These are phyloP conservation scores for Rhodotorula sp. DNA, from an alignment of 1,284 basidiomycete genomes.

Conservation along the genomic window DNA sequence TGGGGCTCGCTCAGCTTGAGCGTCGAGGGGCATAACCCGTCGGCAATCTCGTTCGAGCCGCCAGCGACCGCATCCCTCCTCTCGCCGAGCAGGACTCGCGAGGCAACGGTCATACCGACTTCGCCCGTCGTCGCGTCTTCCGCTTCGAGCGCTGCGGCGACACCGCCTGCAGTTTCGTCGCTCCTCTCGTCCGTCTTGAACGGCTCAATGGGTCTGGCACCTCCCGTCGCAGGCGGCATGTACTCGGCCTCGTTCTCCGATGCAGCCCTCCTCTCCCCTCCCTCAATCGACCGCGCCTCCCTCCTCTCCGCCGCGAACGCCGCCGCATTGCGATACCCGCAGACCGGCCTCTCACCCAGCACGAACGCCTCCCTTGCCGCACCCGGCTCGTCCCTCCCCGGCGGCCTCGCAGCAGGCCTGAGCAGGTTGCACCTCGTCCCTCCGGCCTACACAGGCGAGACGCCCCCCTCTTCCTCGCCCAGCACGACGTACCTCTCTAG, in stretches of 20 bases:
- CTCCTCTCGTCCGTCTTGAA: constrained; percentile 10
- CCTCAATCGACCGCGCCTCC: neutral
- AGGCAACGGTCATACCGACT: neutral
- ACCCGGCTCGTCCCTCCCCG: constrained; percentile 28
- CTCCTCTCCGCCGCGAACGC: neutral
- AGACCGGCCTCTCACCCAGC: constrained; percentile 14
- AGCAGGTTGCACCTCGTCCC: constrained; percentile 32
- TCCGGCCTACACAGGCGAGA: constrained; percentile 34
- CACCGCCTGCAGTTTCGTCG: constrained; percentile 1
- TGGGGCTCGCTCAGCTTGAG: constrained; percentile 8
- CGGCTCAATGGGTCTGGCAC: neutral
- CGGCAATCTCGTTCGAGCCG: constrained; percentile 21
- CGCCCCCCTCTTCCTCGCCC: constrained; percentile 14
- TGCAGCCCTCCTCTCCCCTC: neutral
- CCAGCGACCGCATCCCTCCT: constrained; percentile 7
- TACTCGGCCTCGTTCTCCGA: constrained; percentile 34
- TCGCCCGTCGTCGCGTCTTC: neutral
- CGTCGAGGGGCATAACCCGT: constrained; percentile 20
- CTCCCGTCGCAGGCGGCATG: neutral
- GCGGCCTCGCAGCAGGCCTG: constrained; percentile 36
- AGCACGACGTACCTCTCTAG: neutral
- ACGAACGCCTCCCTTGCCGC: constrained; percentile 23
- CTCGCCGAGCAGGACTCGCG: constrained; percentile 12
- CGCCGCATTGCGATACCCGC: neutral
- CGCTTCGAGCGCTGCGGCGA: neutral